A percentile compares a stretch with the other conserved stretches of the same genome.
Conservation (phyloP, 2,329 filamentous ascomycete genomes). For the Lachnellula occidentalis region DNA sequence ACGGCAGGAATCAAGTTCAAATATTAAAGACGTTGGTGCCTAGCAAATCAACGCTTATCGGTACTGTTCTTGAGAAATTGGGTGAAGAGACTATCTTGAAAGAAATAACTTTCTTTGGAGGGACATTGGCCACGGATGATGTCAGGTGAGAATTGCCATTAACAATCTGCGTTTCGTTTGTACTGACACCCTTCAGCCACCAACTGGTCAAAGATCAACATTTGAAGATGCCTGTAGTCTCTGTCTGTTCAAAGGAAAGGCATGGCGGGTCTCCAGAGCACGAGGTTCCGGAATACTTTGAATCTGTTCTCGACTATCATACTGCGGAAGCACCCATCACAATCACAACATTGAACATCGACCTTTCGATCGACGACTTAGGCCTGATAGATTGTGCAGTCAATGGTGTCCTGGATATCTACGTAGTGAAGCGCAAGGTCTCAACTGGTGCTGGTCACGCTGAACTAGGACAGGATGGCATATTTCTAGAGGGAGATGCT, state of each 20-base stretch:
- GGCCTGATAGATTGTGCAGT: not conserved
- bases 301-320: conserved; percentile 1
- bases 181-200: not conserved
- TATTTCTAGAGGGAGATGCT: not conserved
- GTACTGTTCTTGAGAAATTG: not conserved
- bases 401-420: conserved; percentile 3
- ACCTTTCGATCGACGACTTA: conserved; percentile 1
- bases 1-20: conserved; percentile 1
- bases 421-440: conserved; percentile 3
- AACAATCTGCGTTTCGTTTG: not conserved
- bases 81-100: not conserved
- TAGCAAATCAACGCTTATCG: not conserved
- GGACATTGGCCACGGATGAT: not conserved
- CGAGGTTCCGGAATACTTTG: not conserved
- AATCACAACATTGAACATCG: conserved; percentile 2
- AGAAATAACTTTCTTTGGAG: not conserved
- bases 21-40: not conserved
- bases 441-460: not conserved
- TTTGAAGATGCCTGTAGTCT: not conserved
- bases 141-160: not conserved
- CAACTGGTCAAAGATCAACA: not conserved
- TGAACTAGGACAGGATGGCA: not conserved
- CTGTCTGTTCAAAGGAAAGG: not conserved
- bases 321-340: conserved; percentile 6
- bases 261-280: not conserved